Conservation (phyloP, 2,329 filamentous ascomycete species). For the Cladosporium austrohemisphaericum region DNA sequence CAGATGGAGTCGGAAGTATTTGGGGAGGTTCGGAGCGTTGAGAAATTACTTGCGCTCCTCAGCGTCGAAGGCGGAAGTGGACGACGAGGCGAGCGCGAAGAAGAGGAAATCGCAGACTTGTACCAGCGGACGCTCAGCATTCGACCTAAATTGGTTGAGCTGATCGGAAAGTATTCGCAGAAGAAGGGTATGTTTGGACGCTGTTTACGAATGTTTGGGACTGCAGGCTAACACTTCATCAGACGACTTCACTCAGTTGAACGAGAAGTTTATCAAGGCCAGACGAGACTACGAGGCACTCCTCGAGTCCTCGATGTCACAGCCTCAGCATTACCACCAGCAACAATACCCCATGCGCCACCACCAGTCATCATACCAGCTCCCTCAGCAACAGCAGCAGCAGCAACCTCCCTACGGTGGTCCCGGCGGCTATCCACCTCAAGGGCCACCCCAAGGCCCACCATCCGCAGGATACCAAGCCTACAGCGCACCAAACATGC, state of each 20-base stretch:
- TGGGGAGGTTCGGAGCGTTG: slow-evolving; percentile 71
- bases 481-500: slow-evolving; percentile 21
- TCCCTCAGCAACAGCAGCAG: slow-evolving; percentile 19
- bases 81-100: slow-evolving; percentile 66
- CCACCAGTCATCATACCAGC: slow-evolving; percentile 16
- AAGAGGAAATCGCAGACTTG: slow-evolving; percentile 86
- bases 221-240: slow-evolving; percentile 23
- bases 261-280: slow-evolving; percentile 99
- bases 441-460: slow-evolving; percentile 27
- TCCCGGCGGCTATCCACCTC: slow-evolving; percentile 27
- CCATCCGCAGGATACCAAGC: slow-evolving; percentile 20
- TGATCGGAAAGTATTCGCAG: slow-evolving; percentile 98
- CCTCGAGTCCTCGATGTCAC: slow-evolving; percentile 94
- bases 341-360: slow-evolving; percentile 47
- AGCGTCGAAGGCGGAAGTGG: slow-evolving; percentile 64
- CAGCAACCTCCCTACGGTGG: slow-evolving; percentile 27
- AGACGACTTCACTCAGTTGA: slow-evolving; percentile 98
- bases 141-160: slow-evolving; percentile 90
- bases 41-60: slow-evolving; percentile 79
- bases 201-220: slow-evolving; percentile 16
- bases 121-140: slow-evolving; percentile 95
- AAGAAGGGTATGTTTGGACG: slow-evolving; percentile 73
- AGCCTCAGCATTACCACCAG: slow-evolving; percentile 57
- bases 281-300: slow-evolving; percentile 92
- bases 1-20: slow-evolving; percentile 87